Evolutionary conservation across 1,139 yeast species (phyloP), one percentile per base, ranked within the genome.

Genomic region (Pichia sp.): DNA sequence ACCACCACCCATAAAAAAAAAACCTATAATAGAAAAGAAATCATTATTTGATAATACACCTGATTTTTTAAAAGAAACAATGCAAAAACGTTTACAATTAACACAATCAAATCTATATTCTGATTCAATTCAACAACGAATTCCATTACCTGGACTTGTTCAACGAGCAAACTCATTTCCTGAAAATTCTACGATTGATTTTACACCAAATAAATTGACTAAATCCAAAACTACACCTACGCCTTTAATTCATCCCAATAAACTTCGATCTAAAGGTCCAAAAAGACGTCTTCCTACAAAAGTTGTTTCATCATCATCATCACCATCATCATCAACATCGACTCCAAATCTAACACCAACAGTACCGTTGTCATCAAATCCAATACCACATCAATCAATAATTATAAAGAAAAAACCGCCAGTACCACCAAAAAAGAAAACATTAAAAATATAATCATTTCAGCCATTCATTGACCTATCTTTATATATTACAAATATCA

Each of bases 251-350:
- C 49, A 49, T 36, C 43, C 45, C 7, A 49, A 45, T 23, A 49
- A 49, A 29, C 12, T 30, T 4, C 40, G 52, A 26, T 40, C 46
- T 4, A 41, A 36, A 20, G 52, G 52, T 3, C 52, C 52, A 2
- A 40, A 33, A n/a, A 40, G 50, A 16, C 38, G 48, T 8, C 40
- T 37, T 3, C 45, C 45, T 3, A 31, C 34, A 9, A 9, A 10
- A 4, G 6, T 38, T 11, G 11, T 22, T 9, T n/a, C 22, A 12
- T 10, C 34, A 20, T 5, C 26, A 9, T 7, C 25, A 4, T 20
- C 20, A 10, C 7, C 36, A n/a, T 4, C 22, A 6, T 31, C 35
- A 20, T 11, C 31, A 26, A 24, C 31, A 30, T 16, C 32, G 5
- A 16, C 22, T 6, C 8, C n/a, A 20, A 20, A 31, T 6, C 12